These are phyloP conservation scores for Capsella bursapastoris DNA, from an alignment of 345 rosid genomes.

Conservation along the genomic window DNA sequence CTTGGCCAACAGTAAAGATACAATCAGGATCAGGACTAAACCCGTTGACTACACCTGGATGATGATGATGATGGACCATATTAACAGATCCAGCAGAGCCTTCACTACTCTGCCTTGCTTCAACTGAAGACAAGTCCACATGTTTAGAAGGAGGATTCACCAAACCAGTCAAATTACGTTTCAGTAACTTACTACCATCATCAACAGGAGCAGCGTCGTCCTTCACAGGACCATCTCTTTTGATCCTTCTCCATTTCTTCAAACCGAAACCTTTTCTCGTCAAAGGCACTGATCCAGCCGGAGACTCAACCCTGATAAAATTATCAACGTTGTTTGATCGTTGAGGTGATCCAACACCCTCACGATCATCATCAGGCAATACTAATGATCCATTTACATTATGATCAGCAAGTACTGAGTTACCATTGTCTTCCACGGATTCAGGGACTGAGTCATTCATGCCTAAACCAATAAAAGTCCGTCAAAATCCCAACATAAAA, in stretches of 20 bases:
- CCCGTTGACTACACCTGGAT: slow-evolving; percentile 43
- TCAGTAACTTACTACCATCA: slow-evolving; percentile 59
- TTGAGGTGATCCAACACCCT: slow-evolving; percentile 40
- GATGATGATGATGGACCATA: slow-evolving; percentile 40
- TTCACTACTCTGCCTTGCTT: slow-evolving; percentile 54
- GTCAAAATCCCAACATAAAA: slow-evolving; percentile 29
- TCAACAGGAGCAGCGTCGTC: slow-evolving; percentile 51
- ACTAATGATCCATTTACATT: slow-evolving; percentile 25
- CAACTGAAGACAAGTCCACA: slow-evolving; percentile 42
- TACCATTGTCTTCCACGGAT: slow-evolving; percentile 53
- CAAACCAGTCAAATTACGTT: slow-evolving; percentile 64
- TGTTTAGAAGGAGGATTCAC: slow-evolving; percentile 54
- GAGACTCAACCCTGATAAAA: slow-evolving; percentile 41
- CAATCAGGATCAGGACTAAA: slow-evolving; percentile 56
- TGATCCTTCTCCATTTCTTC: slow-evolving; percentile 95
- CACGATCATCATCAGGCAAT: slow-evolving; percentile 36
- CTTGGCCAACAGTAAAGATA: slow-evolving; percentile 55
- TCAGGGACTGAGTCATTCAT: slow-evolving; percentile 51
- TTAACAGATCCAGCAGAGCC: slow-evolving; percentile 57
- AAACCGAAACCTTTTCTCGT: slow-evolving; percentile 71
- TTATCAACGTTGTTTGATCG: slow-evolving; percentile 13
- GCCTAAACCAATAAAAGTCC: slow-evolving; percentile 50
- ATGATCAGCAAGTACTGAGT: slow-evolving; percentile 24
- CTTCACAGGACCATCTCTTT: slow-evolving; percentile 60
- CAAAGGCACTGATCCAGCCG: slow-evolving; percentile 43